Conservation (phyloP, 331 rosid species). For the Acacia concinna region DNA sequence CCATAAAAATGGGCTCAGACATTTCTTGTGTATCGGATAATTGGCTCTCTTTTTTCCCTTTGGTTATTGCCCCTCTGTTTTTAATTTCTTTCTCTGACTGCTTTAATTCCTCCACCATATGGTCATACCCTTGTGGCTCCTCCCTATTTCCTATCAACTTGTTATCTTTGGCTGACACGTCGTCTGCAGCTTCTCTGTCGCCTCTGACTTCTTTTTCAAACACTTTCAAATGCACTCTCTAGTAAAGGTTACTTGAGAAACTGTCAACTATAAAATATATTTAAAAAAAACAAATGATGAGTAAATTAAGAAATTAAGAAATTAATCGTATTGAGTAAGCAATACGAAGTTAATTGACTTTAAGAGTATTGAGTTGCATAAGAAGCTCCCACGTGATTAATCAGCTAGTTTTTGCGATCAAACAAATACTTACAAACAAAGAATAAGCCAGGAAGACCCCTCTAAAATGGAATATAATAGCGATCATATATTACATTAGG, state of each 20-base stretch:
- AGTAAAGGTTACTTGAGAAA: conserved; percentile 29
- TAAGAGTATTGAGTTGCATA: neutral
- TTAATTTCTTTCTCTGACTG: too few species aligned
- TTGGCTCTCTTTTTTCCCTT: too few species aligned
- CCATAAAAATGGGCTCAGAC: too few species aligned
- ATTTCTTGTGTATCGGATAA: too few species aligned
- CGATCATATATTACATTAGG: conserved; percentile 34
- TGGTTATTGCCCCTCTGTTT: too few species aligned
- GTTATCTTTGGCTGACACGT: too few species aligned
- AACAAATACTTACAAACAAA: conserved; percentile 33
- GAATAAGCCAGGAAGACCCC: conserved; percentile 25
- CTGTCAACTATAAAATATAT: neutral
- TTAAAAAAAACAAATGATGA: neutral
- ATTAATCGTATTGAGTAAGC: neutral
- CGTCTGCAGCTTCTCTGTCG: too few species aligned
- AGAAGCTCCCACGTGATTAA: conserved; percentile 25
- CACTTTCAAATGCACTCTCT: conserved; percentile 22
- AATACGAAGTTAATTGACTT: neutral
- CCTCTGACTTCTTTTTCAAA: too few species aligned
- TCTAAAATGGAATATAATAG: conserved; percentile 27
- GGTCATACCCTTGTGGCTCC: too few species aligned
- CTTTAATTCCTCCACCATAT: too few species aligned
- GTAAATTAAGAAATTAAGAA: too few species aligned
- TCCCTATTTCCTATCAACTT: too few species aligned
- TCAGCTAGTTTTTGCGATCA: conserved; percentile 30